Conservation (phyloP, 2,329 filamentous ascomycete species). For the Cladosporium austrohemisphaericum region DNA sequence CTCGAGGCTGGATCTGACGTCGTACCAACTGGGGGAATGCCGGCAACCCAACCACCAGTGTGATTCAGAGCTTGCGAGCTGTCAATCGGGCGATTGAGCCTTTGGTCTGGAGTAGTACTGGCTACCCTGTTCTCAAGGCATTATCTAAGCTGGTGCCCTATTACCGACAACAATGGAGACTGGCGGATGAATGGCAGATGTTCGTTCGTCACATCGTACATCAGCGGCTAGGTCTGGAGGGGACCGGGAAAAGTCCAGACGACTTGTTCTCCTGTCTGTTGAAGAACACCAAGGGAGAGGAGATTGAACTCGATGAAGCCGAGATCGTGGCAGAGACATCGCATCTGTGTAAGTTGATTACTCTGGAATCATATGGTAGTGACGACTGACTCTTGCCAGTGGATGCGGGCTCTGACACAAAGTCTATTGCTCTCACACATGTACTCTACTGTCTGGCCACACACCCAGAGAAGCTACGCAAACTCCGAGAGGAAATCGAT, state of each 20-base stretch:
- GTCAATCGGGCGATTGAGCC: too few species aligned
- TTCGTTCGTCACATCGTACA: too few species aligned
- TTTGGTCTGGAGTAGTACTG: too few species aligned
- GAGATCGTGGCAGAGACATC: too few species aligned
- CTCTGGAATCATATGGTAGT: too few species aligned
- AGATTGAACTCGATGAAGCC: slow-evolving; percentile 23
- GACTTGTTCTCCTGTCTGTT: slow-evolving; percentile 52
- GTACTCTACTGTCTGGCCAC: slow-evolving; percentile 15
- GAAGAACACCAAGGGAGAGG: slow-evolving; percentile 28
- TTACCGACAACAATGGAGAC: not conserved
- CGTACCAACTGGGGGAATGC: not conserved
- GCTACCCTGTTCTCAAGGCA: not conserved
- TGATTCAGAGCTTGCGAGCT: too few species aligned
- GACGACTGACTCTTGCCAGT: slow-evolving; percentile 46
- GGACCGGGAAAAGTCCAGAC: slow-evolving; percentile 46
- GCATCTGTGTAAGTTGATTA: too few species aligned
- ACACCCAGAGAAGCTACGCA: slow-evolving; percentile 9
- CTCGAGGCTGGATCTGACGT: not conserved
- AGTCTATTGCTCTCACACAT: slow-evolving; percentile 18
- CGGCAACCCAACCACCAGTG: too few species aligned
- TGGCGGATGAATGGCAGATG: not conserved
- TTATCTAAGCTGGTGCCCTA: not conserved
- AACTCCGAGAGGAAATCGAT: slow-evolving; percentile 18
- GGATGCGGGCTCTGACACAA: slow-evolving; percentile 33
- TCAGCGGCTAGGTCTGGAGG: slow-evolving; percentile 35